Evolutionary conservation across 345 rosid genomes (phyloP), one percentile per base, ranked within the genome.

Genomic region (Brassica nigra): DNA sequence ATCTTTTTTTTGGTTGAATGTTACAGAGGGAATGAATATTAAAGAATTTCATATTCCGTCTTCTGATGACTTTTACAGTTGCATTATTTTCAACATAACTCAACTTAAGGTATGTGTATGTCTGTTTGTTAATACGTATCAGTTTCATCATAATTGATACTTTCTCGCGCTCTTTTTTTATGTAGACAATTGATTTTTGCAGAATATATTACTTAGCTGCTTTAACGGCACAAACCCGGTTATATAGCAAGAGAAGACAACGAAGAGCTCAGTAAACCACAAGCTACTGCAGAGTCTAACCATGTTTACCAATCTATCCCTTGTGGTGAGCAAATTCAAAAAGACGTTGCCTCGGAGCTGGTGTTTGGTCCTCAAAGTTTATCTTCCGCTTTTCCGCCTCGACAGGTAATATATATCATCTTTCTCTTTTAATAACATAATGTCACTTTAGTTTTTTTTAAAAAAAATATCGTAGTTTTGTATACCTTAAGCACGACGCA

Each of bases 241-340:
- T 9, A 37, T 37, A 36, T 9, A 49, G 57, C 57, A 49, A 49
- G 57, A 49, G 57, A 49, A 49, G 57, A 5, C 12, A 28, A 7
- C 18, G 79, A 37, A 28, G 14, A 37, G 4, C 37, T 64, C 49
- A 81, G 75, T 16, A 78, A 67, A 57, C 78, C 65, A 15, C 15
- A 39, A 44, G 76, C 57, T 63, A 33, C 2, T 55, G 36, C 29
- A 15, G 4, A 66, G 23, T 55, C 70, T 68, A 49, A 2, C 61
- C 10, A 39, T 31, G 49, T 14, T 44, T 23, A 49, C 57, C 57
- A 49, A n/a, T 49, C 57, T 23, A 42, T 62, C 62, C 62, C 66
- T 61, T 47, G 23, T 62, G 59, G 0, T 47, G 6, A 4, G 18
- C 62, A 5, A 44, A 44, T 44, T 37, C 42, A 30, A 34, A 11